These are phyloP conservation scores for Neonectria sp. DNA, from an alignment of 2,329 filamentous ascomycete species.

Conservation along the genomic window DNA sequence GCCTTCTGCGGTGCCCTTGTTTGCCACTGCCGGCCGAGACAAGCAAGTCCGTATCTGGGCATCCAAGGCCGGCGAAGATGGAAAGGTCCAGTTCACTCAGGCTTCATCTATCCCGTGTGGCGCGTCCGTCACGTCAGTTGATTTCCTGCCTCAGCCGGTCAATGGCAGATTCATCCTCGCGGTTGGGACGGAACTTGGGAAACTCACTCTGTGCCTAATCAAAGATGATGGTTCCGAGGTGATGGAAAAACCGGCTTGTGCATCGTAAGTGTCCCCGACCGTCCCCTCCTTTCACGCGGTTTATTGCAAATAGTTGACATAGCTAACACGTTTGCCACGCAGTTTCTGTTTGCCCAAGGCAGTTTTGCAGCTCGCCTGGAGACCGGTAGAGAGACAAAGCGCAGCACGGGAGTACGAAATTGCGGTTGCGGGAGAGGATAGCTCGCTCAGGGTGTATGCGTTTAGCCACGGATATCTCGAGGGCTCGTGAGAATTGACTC, in stretches of 20 bases:
- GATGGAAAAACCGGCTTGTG: constrained; percentile 52
- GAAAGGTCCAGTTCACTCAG: constrained; percentile 63
- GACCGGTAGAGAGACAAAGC: constrained; percentile 60
- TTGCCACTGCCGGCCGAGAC: constrained; percentile 92
- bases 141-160: constrained; percentile 66
- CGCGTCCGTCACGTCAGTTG: constrained; percentile 79
- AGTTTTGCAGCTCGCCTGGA: constrained; percentile 79
- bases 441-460: constrained; percentile 71
- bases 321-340: constrained; percentile 32
- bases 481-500: constrained; percentile 36
- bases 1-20: constrained; percentile 69
- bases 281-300: background rate
- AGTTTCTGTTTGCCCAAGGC: constrained; percentile 70
- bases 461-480: constrained; percentile 51
- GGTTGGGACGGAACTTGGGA: constrained; percentile 71
- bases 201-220: constrained; percentile 61
- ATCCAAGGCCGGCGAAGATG: constrained; percentile 50
- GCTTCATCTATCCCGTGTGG: constrained; percentile 68
- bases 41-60: constrained; percentile 85
- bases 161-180: constrained; percentile 62
- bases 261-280: constrained; percentile 55
- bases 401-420: constrained; percentile 55
- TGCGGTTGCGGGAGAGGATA: constrained; percentile 73
- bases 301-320: background rate
- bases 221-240: constrained; percentile 56